Base-by-base conservation (phyloP, 768 basidiomycete genomes). In the Trametes cinnabarina region DNA sequence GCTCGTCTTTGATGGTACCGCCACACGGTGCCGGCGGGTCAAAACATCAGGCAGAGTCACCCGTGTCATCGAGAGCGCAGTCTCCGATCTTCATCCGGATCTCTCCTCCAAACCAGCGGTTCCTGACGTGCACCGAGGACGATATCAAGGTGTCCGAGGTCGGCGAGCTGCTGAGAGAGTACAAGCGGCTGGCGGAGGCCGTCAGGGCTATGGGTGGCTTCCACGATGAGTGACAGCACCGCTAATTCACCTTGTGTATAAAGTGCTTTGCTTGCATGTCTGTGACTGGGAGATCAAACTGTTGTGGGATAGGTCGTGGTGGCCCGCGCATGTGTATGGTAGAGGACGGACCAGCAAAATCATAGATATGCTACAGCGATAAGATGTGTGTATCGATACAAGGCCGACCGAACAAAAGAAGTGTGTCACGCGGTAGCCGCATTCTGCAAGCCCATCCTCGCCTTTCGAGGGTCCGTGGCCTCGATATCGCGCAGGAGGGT, bases 61-160 rank as follows among this genome's bases (percentile, higher is more conserved):
- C 77, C 5, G 51, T 67, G 19, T 76, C 73, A 52, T 79, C 73
- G 39, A 77, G 73, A 3, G 71, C 71, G 14, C 69, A 70, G 8
- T 78, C 74, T 2, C 77, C 77, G 9, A 66, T 76, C 3, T 61
- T 74, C 9, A 57, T 81, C 25, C 75, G 76, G 14, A 70, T 89
- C 2, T 75, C 81, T 0, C 85, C 85, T 11, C 92, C 88, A 0
- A 85, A 82, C 42, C 74, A 78, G 44, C 81, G 87, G 11, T 94
- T 94, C 69, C 59, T 92, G 54, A 82, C 88, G 47, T 86, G 87
- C 61, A 75, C 81, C 0, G 81, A 84, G 46, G 89, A 87, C 51
- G 96, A 98, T 60, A 71, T 98, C 52, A 81, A 79, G 51, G 72
- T 98, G 23, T 83, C 86, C 0, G 96, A 99, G 63, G 84, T 98